Conservation (phyloP, 2,329 filamentous ascomycete genomes). For the Ilyonectria mors-panacis region DNA sequence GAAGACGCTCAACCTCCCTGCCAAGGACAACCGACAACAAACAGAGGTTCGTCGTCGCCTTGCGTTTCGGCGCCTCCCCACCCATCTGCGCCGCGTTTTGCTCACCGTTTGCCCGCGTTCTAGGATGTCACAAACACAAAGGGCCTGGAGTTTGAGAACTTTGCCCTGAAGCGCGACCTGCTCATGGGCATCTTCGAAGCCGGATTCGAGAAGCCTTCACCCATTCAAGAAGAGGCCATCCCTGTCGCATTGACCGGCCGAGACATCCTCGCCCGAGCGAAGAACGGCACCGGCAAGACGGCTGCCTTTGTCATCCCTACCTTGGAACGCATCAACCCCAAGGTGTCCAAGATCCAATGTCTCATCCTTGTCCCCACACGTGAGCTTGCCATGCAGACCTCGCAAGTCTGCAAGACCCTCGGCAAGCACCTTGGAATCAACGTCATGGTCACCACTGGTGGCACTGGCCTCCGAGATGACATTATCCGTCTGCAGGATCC, state of each 20-base stretch:
- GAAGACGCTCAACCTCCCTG: constrained; percentile 78
- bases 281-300: constrained; percentile 99
- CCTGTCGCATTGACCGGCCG: constrained; percentile 95
- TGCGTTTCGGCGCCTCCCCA: constrained; percentile 16
- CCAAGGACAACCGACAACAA: constrained; percentile 83
- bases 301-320: constrained; percentile 97
- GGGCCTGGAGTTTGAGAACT: constrained; percentile 97
- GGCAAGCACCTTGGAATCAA: constrained; percentile 98
- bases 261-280: constrained; percentile 95
- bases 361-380: constrained; percentile 96
- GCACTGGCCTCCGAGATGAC: constrained; percentile 94
- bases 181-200: constrained; percentile 99
- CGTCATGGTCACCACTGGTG: constrained; percentile 99
- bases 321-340: constrained; percentile 96
- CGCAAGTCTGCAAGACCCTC: constrained; percentile 98
- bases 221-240: constrained; percentile 99
- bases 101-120: constrained; percentile 38
- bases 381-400: constrained; percentile 98
- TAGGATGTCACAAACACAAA: constrained; percentile 99
- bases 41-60: constrained; percentile 73
- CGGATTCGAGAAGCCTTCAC: constrained; percentile 98
- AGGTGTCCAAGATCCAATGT: constrained; percentile 95
- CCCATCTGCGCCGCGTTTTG: constrained; percentile 6
- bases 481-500: constrained; percentile 95
- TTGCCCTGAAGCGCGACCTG: constrained; percentile 92